Percentiles rank a stretch among this genome's conserved stretches.
phyloP scores from a whole-genome alignment of 1,284 basidiomycete genomes.

The Rhodotorula sp. region DNA sequence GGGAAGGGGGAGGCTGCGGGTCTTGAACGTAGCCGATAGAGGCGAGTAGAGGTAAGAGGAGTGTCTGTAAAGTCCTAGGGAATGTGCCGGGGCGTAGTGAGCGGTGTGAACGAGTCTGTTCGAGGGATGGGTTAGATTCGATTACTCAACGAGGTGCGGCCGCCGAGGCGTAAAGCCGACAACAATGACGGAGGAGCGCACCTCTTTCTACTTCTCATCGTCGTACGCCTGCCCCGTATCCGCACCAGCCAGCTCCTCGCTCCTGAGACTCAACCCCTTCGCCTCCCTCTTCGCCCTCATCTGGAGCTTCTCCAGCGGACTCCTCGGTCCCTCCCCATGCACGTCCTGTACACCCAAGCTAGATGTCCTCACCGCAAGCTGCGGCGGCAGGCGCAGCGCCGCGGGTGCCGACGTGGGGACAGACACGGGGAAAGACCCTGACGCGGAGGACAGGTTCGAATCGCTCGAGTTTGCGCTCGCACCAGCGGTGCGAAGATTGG shows the following conservation, averaged over 20 bases:
- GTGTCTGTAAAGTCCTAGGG: too few relatives aligned
- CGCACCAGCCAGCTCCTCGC: background rate
- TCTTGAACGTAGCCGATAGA: too few relatives aligned
- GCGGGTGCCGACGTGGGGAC: background rate
- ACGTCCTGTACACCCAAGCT: background rate
- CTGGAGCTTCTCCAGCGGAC: slow-evolving; percentile 37
- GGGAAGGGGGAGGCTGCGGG: too few relatives aligned
- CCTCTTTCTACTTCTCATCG: background rate
- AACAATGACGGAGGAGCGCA: background rate
- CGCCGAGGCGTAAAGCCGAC: too few relatives aligned
- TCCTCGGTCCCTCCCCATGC: slow-evolving; percentile 4
- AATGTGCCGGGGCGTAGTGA: too few relatives aligned
- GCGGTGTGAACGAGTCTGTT: too few relatives aligned
- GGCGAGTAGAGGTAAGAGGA: too few relatives aligned
- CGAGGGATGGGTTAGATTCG: too few relatives aligned
- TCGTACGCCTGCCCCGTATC: background rate
- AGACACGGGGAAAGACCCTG: background rate
- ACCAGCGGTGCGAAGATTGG: background rate
- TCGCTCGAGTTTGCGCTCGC: slow-evolving; percentile 15
- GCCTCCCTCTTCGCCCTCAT: slow-evolving; percentile 22
- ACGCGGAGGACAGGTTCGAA: slow-evolving; percentile 6
- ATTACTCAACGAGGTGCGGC: too few relatives aligned
- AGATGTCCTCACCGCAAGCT: too few relatives aligned
- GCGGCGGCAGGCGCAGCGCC: background rate
- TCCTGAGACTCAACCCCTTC: slow-evolving; percentile 12